Evolutionary conservation across 805 yeast genomes (phyloP).

Genomic region (Candida verbasci): DNA sequence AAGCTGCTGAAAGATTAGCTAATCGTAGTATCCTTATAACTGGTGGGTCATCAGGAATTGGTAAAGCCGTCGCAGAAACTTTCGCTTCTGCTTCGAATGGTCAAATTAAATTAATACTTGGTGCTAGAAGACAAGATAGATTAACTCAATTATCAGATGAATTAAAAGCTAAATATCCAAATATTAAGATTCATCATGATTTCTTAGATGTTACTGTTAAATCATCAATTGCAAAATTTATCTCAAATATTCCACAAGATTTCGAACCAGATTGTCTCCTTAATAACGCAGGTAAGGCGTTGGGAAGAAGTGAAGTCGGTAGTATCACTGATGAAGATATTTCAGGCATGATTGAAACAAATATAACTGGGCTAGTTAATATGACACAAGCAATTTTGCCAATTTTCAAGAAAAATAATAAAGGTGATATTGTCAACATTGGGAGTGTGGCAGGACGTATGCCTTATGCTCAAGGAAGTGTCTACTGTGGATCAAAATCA

Average conservation of each 20-base stretch:
- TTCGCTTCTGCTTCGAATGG: conserved; percentile 38
- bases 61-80: conserved; percentile 38
- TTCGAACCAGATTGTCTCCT: conserved; percentile 35
- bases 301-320: conserved; percentile 30
- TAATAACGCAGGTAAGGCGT: conserved; percentile 39
- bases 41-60: conserved; percentile 42
- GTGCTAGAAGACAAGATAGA: conserved; percentile 34
- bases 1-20: conserved; percentile 36
- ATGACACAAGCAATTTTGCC: conserved; percentile 37
- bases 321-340: conserved; percentile 25
- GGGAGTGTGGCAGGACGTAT: conserved; percentile 38
- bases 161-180: conserved; percentile 20
- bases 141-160: conserved; percentile 21
- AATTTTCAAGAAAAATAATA: conserved; percentile 27
- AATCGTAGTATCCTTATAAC: conserved; percentile 34
- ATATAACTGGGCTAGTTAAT: conserved; percentile 31
- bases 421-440: conserved; percentile 34
- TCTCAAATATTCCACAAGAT: conserved; percentile 25
- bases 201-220: conserved; percentile 28
- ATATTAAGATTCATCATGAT: conserved; percentile 25
- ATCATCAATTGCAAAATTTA: conserved; percentile 24
- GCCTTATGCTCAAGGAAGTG: conserved; percentile 34
- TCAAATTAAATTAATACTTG: conserved; percentile 29
- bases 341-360: conserved; percentile 34
- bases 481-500: conserved; percentile 37